A percentile compares a stretch with the other conserved stretches of the same genome.
These are phyloP conservation scores for Colletotrichum camelliae DNA, from an alignment of 2,329 filamentous ascomycete genomes.

Conservation along the genomic window DNA sequence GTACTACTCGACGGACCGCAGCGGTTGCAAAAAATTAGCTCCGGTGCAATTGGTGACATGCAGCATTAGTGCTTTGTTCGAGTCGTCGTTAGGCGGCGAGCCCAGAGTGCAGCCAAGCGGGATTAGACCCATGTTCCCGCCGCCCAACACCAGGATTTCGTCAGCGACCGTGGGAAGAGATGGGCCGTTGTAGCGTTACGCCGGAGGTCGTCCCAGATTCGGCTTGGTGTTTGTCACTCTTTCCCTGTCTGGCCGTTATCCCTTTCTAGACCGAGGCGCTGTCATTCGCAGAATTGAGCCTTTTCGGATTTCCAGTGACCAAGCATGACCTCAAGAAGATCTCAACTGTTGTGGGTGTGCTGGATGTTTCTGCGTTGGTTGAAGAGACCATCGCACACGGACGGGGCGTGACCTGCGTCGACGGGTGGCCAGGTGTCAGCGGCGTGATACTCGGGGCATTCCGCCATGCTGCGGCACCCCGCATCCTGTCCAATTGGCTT, in stretches of 20 bases:
- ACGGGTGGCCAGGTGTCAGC: neutral
- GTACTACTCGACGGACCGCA: neutral
- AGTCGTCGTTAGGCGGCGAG: slow-evolving; percentile 1
- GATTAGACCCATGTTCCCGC: slow-evolving; percentile 13
- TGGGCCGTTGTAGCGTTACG: slow-evolving; percentile 11
- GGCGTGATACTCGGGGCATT: neutral
- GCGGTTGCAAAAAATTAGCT: slow-evolving; percentile 14
- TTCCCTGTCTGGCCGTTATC: neutral
- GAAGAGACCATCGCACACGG: neutral
- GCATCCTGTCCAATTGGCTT: neutral
- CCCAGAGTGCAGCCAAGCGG: slow-evolving; percentile 15
- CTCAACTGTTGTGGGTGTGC: neutral
- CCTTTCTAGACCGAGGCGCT: neutral
- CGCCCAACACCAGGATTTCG: slow-evolving; percentile 9
- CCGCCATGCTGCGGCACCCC: neutral
- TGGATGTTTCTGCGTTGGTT: neutral
- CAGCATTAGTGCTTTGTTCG: slow-evolving; percentile 16
- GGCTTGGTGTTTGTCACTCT: slow-evolving; percentile 17
- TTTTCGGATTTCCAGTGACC: neutral
- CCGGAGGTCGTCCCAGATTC: slow-evolving; percentile 16
- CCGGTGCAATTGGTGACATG: slow-evolving; percentile 18
- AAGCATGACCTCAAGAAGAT: neutral
- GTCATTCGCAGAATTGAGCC: neutral
- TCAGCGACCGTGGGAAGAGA: slow-evolving; percentile 10
- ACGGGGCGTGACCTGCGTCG: neutral